Conservation (phyloP, 805 yeast species). For the Saturnispora gosingensis region DNA sequence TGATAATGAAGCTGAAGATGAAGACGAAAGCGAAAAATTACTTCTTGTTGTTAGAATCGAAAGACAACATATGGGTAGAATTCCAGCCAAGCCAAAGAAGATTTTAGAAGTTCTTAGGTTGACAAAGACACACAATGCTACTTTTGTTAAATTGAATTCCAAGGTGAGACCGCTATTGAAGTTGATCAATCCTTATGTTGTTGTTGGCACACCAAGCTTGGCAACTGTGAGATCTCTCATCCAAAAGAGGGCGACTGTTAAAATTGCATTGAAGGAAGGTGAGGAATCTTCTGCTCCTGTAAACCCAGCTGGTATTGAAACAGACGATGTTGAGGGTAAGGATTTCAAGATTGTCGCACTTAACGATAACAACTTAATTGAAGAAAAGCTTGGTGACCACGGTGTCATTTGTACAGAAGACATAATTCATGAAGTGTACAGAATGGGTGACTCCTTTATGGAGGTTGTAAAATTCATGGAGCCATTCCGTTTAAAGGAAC, state of each 20-base stretch:
- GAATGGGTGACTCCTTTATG: conserved; percentile 58
- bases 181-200: conserved; percentile 62
- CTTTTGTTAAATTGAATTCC: conserved; percentile 55
- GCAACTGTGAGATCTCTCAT: conserved; percentile 61
- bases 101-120: conserved; percentile 56
- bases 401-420: conserved; percentile 78
- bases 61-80: conserved; percentile 53
- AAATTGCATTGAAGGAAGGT: conserved; percentile 18
- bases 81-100: conserved; percentile 56
- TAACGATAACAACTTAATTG: conserved; percentile 68
- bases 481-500: conserved; percentile 63
- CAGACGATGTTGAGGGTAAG: conserved; percentile 10
- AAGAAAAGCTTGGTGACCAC: conserved; percentile 57
- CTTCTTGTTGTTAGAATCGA: conserved; percentile 59
- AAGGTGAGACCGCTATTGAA: conserved; percentile 55
- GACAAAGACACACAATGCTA: conserved; percentile 53
- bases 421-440: conserved; percentile 58
- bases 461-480: conserved; percentile 50
- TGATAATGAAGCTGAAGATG: conserved; percentile 22
- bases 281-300: conserved; percentile 10
- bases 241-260: conserved; percentile 66
- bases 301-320: conserved; percentile 8
- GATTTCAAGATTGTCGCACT: conserved; percentile 33
- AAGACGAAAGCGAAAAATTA: conserved; percentile 30
- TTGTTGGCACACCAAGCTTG: conserved; percentile 67